Percentiles rank a stretch among this genome's conserved stretches.
Conservation (phyloP, 129 eudicot genomes). For the Glebionis coronaria region DNA sequence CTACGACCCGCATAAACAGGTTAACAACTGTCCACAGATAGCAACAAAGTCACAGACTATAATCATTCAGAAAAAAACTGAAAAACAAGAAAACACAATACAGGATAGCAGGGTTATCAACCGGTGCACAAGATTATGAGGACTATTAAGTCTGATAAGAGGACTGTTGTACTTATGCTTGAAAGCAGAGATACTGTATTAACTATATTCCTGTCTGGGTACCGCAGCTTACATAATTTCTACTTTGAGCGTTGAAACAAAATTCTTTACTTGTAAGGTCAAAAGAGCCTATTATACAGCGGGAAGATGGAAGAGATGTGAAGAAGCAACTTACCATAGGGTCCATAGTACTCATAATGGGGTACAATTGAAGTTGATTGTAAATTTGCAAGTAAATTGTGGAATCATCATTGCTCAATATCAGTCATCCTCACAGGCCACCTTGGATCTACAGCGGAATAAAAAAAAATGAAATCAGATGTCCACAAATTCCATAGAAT, state of each 20-base stretch:
- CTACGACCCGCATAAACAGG: too few species aligned
- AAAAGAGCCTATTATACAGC: not conserved
- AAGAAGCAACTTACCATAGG: constrained; percentile 36
- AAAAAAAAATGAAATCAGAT: constrained; percentile 9
- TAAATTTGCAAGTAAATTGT: constrained; percentile 23
- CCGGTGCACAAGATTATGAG: not conserved
- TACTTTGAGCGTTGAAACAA: not conserved
- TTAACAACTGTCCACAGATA: too few species aligned
- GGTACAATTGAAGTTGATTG: constrained; percentile 13
- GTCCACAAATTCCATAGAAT: not conserved
- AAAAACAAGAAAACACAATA: not conserved
- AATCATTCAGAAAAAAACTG: too few species aligned
- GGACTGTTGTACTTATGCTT: not conserved
- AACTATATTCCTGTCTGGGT: too few species aligned
- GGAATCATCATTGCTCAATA: constrained; percentile 23
- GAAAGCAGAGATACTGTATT: not conserved
- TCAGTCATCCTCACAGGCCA: constrained; percentile 21
- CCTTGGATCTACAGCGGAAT: constrained; percentile 21
- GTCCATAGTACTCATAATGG: constrained; percentile 30
- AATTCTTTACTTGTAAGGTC: not conserved
- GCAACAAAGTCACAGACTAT: too few species aligned
- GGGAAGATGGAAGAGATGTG: not conserved
- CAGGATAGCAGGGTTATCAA: not conserved
- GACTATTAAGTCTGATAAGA: not conserved
- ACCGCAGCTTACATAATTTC: not conserved